Evolutionary conservation across 805 yeast genomes (phyloP).

Genomic region (Candida taoyuanica): DNA sequence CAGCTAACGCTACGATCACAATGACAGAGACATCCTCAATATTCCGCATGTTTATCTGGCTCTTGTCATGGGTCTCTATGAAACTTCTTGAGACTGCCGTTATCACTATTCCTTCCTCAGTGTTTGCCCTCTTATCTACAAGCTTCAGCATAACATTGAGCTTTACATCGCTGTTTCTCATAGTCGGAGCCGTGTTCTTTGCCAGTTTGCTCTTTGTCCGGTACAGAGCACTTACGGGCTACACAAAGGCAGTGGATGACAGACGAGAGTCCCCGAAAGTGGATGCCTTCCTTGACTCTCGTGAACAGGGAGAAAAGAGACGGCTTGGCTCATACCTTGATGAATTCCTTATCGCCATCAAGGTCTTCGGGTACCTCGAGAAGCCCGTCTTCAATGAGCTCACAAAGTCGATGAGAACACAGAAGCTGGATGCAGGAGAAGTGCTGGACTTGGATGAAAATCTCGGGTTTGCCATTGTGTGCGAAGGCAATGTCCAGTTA

Average conservation of each 20-base stretch:
- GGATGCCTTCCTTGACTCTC: slow-evolving; percentile 11
- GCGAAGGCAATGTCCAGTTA: slow-evolving; percentile 84
- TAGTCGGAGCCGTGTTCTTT: slow-evolving; percentile 7
- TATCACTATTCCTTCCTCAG: slow-evolving; percentile 27
- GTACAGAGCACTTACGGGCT: slow-evolving; percentile 15
- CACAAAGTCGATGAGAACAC: slow-evolving; percentile 88
- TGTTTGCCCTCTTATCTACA: slow-evolving; percentile 34
- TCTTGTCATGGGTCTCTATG: slow-evolving; percentile 9
- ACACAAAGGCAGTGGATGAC: slow-evolving; percentile 27
- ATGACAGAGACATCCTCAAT: not conserved
- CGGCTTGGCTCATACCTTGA: slow-evolving; percentile 67
- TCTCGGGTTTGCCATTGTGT: slow-evolving; percentile 86
- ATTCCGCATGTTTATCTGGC: not conserved
- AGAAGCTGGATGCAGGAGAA: slow-evolving; percentile 74
- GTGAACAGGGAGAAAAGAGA: slow-evolving; percentile 31
- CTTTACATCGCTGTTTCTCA: slow-evolving; percentile 14
- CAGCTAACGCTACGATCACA: slow-evolving; percentile 1
- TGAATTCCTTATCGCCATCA: slow-evolving; percentile 85
- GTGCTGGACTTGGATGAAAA: slow-evolving; percentile 66
- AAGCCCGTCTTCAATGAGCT: slow-evolving; percentile 87
- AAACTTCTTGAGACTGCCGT: slow-evolving; percentile 8
- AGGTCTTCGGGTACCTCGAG: slow-evolving; percentile 90
- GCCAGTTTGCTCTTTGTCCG: slow-evolving; percentile 15
- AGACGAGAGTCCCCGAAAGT: slow-evolving; percentile 33
- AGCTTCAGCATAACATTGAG: slow-evolving; percentile 30